Evolutionary conservation across 495 filamentous ascomycete species (phyloP).

Genomic region (Aspergillus avenaceus): DNA sequence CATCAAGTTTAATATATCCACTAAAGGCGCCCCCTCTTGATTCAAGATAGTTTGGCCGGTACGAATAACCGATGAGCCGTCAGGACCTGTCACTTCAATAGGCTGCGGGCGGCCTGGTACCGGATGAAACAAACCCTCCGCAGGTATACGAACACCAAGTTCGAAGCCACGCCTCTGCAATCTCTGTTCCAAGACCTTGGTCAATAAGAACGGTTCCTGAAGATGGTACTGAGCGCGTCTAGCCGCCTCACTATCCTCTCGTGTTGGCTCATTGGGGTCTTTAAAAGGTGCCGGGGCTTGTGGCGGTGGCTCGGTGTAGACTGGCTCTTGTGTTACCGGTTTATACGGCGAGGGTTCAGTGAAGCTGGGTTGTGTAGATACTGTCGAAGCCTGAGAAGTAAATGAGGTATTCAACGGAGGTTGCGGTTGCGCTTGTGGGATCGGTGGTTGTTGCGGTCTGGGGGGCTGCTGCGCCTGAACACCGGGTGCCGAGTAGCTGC

Average conservation of each 20-base stretch:
- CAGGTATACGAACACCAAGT: constrained; percentile 58
- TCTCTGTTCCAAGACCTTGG: constrained; percentile 43
- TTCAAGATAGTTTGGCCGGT: constrained; percentile 60
- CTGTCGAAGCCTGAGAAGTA: constrained; percentile 42
- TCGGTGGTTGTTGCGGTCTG: constrained; percentile 33
- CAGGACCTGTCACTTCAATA: constrained; percentile 50
- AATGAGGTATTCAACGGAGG: constrained; percentile 34
- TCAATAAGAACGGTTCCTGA: constrained; percentile 55
- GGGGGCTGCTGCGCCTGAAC: constrained; percentile 38
- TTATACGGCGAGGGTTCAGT: constrained; percentile 32
- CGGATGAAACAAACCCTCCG: constrained; percentile 56
- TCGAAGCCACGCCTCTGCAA: constrained; percentile 47
- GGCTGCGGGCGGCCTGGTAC: constrained; percentile 45
- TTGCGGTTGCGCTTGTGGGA: constrained; percentile 32
- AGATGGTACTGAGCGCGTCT: constrained; percentile 51
- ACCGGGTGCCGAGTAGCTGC: constrained; percentile 50
- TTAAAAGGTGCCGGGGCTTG: constrained; percentile 32
- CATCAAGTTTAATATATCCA: constrained; percentile 70
- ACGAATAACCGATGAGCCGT: constrained; percentile 52
- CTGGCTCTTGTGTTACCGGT: constrained; percentile 30
- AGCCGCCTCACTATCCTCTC: constrained; percentile 40
- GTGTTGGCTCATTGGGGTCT: constrained; percentile 38
- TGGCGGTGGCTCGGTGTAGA: constrained; percentile 26
- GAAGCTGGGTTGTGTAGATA: constrained; percentile 36
- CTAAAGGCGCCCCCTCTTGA: constrained; percentile 59